A percentile compares a stretch with the other conserved stretches of the same genome.
phyloP scores from a whole-genome alignment of 805 yeast species.

The Candida gorgasii region DNA sequence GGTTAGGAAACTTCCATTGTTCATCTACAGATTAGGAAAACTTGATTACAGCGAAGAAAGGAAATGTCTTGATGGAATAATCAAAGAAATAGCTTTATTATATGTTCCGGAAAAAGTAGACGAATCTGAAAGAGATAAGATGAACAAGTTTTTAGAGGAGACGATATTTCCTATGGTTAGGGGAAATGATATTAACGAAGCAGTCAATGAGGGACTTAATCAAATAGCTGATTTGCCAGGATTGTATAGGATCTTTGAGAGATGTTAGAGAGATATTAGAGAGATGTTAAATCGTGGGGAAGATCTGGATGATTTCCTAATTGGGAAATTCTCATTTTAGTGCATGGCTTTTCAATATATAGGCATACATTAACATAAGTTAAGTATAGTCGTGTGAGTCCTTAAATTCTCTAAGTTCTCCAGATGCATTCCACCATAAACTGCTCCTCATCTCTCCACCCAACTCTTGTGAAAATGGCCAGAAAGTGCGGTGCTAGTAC shows the following conservation, averaged over 20 bases:
- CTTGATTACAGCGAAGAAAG: constrained; percentile 70
- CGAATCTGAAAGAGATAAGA: constrained; percentile 14
- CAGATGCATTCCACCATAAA: too few species aligned
- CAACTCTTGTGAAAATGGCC: too few species aligned
- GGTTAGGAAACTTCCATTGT: constrained; percentile 61
- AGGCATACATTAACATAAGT: too few species aligned
- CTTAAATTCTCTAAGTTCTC: too few species aligned
- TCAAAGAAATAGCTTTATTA: constrained; percentile 68
- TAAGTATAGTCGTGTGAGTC: too few species aligned
- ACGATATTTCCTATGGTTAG: constrained; percentile 66
- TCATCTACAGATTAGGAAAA: constrained; percentile 61
- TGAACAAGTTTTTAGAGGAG: constrained; percentile 46
- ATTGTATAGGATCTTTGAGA: constrained; percentile 85
- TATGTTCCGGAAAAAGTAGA: constrained; percentile 61
- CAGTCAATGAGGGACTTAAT: constrained; percentile 54
- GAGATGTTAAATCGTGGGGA: too few species aligned
- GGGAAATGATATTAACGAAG: constrained; percentile 61
- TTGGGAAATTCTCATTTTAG: too few species aligned
- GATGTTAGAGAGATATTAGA: constrained; percentile 54
- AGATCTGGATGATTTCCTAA: too few species aligned
- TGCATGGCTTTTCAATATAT: too few species aligned
- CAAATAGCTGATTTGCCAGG: constrained; percentile 94
- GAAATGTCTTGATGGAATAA: constrained; percentile 63
- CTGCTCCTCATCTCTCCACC: too few species aligned
- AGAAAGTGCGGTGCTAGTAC: too few species aligned